Evolutionary conservation across 331 rosid genomes (phyloP).

Genomic region (Pyracantha coccinea): DNA sequence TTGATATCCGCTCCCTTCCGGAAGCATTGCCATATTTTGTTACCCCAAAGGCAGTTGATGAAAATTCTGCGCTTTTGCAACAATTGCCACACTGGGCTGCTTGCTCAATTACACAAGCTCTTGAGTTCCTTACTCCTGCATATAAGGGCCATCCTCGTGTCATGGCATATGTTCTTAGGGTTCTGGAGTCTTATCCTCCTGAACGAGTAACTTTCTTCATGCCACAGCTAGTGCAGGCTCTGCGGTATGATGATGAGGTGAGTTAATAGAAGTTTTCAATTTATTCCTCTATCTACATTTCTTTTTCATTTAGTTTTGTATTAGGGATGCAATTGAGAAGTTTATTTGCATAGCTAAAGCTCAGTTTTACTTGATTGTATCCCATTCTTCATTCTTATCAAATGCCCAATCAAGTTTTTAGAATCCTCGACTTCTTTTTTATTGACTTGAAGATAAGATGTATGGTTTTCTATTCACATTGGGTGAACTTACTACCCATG

Average conservation of each 20-base stretch:
- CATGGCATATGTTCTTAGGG: constrained; percentile 96
- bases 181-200: constrained; percentile 95
- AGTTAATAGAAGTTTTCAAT: constrained; percentile 4
- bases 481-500: background rate
- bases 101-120: constrained; percentile 93
- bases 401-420: background rate
- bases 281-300: background rate
- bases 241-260: constrained; percentile 95
- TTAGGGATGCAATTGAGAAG: background rate
- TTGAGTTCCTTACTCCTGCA: constrained; percentile 91
- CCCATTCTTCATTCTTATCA: background rate
- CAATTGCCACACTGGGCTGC: constrained; percentile 99
- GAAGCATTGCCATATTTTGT: constrained; percentile 95
- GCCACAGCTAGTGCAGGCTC: constrained; percentile 97
- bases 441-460: background rate
- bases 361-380: background rate
- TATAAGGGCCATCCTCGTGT: constrained; percentile 97
- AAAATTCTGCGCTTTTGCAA: constrained; percentile 83
- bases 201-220: constrained; percentile 89
- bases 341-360: background rate
- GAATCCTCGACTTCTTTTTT: background rate
- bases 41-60: constrained; percentile 88
- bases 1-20: constrained; percentile 79
- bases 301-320: background rate
- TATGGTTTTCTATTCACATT: background rate